Conservation (phyloP, 2,329 filamentous ascomycete species). For the Fusarium mexicanum region DNA sequence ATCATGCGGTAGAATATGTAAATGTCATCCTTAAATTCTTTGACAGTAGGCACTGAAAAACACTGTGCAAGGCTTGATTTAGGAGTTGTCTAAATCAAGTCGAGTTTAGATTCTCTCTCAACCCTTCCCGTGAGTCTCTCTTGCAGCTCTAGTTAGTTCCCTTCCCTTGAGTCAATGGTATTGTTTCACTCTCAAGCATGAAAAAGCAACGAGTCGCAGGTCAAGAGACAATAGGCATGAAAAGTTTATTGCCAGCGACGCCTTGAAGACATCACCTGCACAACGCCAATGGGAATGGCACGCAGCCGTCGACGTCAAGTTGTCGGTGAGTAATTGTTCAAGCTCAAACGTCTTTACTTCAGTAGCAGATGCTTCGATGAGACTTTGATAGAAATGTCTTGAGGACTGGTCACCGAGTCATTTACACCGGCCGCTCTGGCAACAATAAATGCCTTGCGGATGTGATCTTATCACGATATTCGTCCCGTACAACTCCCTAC, state of each 20-base stretch:
- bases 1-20: background rate
- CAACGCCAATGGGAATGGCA: background rate
- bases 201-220: conserved; percentile 9
- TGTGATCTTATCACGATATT: background rate
- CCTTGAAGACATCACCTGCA: conserved; percentile 23
- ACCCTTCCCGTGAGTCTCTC: background rate
- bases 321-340: conserved; percentile 16
- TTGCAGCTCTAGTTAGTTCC: conserved; percentile 2
- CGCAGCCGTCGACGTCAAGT: conserved; percentile 26
- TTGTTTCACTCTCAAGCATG: conserved; percentile 10
- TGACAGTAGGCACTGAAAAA: background rate
- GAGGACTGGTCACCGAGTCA: background rate
- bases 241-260: conserved; percentile 16
- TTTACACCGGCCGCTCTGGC: background rate
- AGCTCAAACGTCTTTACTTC: background rate
- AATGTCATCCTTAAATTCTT: background rate
- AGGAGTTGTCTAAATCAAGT: conserved; percentile 1
- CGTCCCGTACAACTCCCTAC: background rate
- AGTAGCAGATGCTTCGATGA: background rate
- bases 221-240: conserved; percentile 8
- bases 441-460: conserved; percentile 1
- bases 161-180: conserved; percentile 12
- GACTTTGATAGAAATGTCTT: background rate
- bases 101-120: conserved; percentile 1
- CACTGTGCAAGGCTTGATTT: conserved; percentile 11